Conservation (phyloP, 1,284 basidiomycete species). For the Apiotrichum akiyoshidainum region DNA sequence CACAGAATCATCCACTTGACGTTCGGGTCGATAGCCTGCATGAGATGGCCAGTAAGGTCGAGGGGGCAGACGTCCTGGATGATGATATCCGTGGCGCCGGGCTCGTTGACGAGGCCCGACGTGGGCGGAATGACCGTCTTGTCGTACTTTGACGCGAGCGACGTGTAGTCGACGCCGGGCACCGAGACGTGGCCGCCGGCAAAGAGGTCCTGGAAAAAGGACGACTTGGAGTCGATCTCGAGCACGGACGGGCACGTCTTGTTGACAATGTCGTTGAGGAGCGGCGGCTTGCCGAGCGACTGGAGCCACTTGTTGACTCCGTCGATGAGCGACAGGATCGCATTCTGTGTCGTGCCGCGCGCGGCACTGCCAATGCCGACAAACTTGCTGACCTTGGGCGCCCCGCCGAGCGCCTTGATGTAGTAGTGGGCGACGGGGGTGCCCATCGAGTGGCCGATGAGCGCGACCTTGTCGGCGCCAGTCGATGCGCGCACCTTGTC, state of each 20-base stretch:
- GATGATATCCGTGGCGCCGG: background rate
- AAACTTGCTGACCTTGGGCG: background rate
- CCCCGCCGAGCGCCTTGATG: background rate
- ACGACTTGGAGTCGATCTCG: background rate
- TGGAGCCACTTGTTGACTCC: too few species aligned
- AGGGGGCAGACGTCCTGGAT: slow-evolving; percentile 2
- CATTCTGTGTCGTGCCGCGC: background rate
- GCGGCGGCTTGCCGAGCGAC: too few species aligned
- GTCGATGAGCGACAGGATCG: background rate
- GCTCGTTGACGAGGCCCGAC: background rate
- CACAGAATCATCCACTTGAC: slow-evolving; percentile 6
- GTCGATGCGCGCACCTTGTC: background rate
- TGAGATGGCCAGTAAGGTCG: background rate
- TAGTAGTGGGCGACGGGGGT: background rate
- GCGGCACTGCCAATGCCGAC: background rate
- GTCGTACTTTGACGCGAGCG: background rate
- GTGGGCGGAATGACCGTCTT: background rate
- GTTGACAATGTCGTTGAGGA: background rate
- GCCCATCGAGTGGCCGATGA: background rate
- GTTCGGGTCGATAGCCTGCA: slow-evolving; percentile 1
- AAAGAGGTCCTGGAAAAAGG: background rate
- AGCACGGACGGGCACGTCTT: background rate
- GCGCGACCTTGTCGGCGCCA: background rate
- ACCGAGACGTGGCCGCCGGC: background rate
- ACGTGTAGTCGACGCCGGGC: background rate